These are phyloP conservation scores for Xerocomus minutiporus DNA, from an alignment of 1,284 basidiomycete species.

Conservation along the genomic window DNA sequence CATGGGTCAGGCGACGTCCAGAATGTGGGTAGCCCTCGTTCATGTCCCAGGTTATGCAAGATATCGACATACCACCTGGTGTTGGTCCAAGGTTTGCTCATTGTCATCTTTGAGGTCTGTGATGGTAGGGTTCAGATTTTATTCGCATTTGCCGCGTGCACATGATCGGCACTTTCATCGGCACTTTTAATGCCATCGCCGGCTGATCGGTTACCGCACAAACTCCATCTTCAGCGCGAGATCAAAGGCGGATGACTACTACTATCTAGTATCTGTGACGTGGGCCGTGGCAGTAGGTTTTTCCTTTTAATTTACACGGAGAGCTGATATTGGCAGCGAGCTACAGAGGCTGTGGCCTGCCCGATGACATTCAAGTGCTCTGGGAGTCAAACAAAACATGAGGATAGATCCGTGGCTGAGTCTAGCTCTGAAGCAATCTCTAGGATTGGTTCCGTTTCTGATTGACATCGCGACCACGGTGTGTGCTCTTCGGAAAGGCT, in stretches of 20 bases:
- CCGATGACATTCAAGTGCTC: not conserved
- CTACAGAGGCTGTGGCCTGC: not conserved
- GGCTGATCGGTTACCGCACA: slow-evolving; percentile 2
- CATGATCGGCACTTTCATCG: not conserved
- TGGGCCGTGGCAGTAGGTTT: not conserved
- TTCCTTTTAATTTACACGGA: not conserved
- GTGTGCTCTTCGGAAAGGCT: not conserved
- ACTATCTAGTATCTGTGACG: not conserved
- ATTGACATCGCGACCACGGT: not conserved
- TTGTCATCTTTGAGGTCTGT: not conserved
- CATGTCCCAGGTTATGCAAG: not conserved
- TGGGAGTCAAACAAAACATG: not conserved
- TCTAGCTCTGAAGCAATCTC: not conserved
- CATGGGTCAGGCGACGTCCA: not conserved
- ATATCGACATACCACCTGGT: not conserved
- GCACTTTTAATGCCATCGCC: slow-evolving; percentile 3
- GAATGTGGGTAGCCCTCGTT: not conserved
- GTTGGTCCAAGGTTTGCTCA: not conserved
- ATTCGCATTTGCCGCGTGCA: not conserved
- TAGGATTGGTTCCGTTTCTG: not conserved
- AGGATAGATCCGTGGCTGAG: not conserved
- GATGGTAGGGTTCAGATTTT: not conserved
- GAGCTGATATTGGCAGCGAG: not conserved
- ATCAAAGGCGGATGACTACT: not conserved
- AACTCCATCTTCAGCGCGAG: not conserved